phyloP scores from a whole-genome alignment of 345 rosid species.

The Anacardium occidentale region DNA sequence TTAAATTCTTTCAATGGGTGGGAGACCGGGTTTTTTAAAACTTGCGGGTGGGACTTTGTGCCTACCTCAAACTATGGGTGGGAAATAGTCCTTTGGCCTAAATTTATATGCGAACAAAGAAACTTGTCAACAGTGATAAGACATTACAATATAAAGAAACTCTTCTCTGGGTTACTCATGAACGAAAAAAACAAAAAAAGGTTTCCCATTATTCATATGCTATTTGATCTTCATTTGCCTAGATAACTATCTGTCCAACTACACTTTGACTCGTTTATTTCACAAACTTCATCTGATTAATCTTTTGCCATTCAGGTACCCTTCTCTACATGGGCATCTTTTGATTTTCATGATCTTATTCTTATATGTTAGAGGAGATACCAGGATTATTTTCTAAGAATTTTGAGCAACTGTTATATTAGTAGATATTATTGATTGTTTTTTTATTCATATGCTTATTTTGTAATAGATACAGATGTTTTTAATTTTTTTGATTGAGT shows the following conservation, averaged over 20 bases:
- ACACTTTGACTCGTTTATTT: background rate
- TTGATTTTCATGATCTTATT: background rate
- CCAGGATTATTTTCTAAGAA: background rate
- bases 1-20: too few relatives aligned
- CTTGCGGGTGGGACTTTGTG: too few relatives aligned
- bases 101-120: too few relatives aligned
- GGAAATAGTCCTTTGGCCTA: background rate
- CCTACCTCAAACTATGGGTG: too few relatives aligned
- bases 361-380: background rate
- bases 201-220: background rate
- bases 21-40: too few relatives aligned
- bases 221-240: background rate
- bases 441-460: too few relatives aligned
- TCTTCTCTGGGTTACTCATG: background rate
- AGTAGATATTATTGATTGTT: too few relatives aligned
- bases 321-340: background rate
- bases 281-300: background rate
- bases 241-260: background rate
- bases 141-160: background rate
- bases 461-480: too few relatives aligned
- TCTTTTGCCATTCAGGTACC: constrained; percentile 1
- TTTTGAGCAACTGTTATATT: too few relatives aligned
- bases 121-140: background rate
- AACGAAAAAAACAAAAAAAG: background rate
- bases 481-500: background rate